Conservation (phyloP, 2,329 filamentous ascomycete species). For the Hypoxylon sp. region DNA sequence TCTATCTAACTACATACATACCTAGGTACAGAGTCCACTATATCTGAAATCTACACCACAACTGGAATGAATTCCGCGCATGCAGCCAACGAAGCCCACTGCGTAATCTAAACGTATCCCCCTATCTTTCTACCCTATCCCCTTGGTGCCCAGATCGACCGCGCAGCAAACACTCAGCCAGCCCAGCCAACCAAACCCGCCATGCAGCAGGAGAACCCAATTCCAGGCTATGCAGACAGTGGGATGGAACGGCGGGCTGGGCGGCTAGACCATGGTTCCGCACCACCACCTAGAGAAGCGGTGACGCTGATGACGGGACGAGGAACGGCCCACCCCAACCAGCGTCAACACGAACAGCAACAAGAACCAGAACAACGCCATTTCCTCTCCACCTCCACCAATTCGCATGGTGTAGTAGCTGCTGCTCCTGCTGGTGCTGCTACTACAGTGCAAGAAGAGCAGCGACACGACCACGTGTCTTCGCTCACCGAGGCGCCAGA, state of each 20-base stretch:
- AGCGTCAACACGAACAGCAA: slow-evolving; percentile 7
- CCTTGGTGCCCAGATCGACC: slow-evolving; percentile 14
- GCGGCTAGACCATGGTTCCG: slow-evolving; percentile 21
- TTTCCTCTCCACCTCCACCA: slow-evolving; percentile 31
- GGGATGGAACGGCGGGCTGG: slow-evolving; percentile 23
- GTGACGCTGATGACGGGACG: slow-evolving; percentile 21
- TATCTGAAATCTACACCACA: too few species aligned
- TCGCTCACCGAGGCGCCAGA: slow-evolving; percentile 1
- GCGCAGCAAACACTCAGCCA: slow-evolving; percentile 2
- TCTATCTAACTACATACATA: too few species aligned
- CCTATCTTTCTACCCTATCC: slow-evolving; percentile 11
- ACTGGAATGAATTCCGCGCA: too few species aligned
- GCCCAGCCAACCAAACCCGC: slow-evolving; percentile 3
- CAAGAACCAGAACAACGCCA: background rate
- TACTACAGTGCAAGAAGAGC: too few species aligned
- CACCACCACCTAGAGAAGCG: slow-evolving; percentile 19
- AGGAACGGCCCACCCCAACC: slow-evolving; percentile 4
- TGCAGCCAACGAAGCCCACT: slow-evolving; percentile 10
- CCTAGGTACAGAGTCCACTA: slow-evolving; percentile 10
- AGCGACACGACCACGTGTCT: slow-evolving; percentile 13
- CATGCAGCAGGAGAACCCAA: slow-evolving; percentile 14
- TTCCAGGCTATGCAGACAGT: slow-evolving; percentile 20
- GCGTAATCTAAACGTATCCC: slow-evolving; percentile 19
- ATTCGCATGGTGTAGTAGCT: slow-evolving; percentile 38
- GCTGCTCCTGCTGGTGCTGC: too few species aligned